Evolutionary conservation across 2,329 filamentous ascomycete species (phyloP).

Genomic region (Aquanectria penicillioides): DNA sequence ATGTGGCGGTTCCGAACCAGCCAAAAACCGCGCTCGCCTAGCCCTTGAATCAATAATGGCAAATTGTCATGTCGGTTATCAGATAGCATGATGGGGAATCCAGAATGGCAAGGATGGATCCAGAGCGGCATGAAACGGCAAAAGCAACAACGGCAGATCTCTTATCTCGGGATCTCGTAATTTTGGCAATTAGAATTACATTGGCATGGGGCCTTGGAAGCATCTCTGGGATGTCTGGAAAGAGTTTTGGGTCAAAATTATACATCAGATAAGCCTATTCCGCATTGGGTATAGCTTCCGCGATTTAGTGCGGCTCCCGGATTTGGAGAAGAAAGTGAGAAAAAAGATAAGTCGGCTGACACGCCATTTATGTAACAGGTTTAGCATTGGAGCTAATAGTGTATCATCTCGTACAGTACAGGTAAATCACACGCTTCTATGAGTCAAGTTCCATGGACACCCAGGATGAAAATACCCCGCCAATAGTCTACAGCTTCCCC

Average conservation of each 20-base stretch:
- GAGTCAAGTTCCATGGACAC: background rate
- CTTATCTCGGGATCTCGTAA: conserved; percentile 12
- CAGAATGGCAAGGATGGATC: too few species aligned
- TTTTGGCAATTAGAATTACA: background rate
- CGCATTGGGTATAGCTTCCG: background rate
- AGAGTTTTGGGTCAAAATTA: too few species aligned
- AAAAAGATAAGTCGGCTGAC: conserved; percentile 13
- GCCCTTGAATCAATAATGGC: too few species aligned
- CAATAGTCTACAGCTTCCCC: conserved; percentile 15
- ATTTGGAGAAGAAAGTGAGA: conserved; percentile 21
- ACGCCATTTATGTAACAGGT: background rate
- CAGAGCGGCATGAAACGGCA: too few species aligned
- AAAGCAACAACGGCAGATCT: background rate
- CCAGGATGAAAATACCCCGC: background rate
- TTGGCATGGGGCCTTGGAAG: background rate
- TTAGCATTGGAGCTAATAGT: background rate
- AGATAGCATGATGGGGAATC: background rate
- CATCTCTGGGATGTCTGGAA: too few species aligned
- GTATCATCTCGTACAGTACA: conserved; percentile 1
- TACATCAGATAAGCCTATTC: too few species aligned
- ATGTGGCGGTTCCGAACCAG: conserved; percentile 1
- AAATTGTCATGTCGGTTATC: too few species aligned
- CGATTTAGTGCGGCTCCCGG: background rate
- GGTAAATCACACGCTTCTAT: conserved; percentile 1
- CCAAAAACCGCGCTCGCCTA: background rate